phyloP scores from a whole-genome alignment of 2,329 filamentous ascomycete genomes.

The Allantophomopsis cytisporea region DNA sequence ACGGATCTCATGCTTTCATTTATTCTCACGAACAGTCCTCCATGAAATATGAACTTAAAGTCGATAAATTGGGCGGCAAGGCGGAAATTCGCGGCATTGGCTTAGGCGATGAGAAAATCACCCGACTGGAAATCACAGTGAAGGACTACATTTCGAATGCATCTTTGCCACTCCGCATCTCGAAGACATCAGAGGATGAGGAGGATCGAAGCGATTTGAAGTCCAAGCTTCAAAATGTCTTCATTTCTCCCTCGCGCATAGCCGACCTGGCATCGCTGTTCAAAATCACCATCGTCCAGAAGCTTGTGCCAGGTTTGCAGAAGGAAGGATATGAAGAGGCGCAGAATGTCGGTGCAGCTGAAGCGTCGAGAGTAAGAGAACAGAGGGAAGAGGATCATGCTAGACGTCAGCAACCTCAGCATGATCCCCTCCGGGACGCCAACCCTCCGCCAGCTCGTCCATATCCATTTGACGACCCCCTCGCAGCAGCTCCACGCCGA shows the following conservation, averaged over 20 bases:
- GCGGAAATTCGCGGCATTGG: slow-evolving; percentile 73
- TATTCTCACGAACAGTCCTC: slow-evolving; percentile 80
- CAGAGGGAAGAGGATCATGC: slow-evolving; percentile 26
- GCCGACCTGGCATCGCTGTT: slow-evolving; percentile 55
- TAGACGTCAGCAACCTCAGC: slow-evolving; percentile 23
- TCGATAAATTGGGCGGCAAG: slow-evolving; percentile 71
- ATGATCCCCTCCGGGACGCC: slow-evolving; percentile 28
- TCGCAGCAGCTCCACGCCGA: slow-evolving; percentile 43
- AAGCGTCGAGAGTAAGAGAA: slow-evolving; percentile 24
- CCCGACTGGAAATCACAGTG: slow-evolving; percentile 59
- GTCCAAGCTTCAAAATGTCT: slow-evolving; percentile 42
- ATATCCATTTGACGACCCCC: slow-evolving; percentile 54
- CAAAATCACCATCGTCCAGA: slow-evolving; percentile 72
- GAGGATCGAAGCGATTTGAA: slow-evolving; percentile 36
- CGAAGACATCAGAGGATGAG: slow-evolving; percentile 27
- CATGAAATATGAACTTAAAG: slow-evolving; percentile 69
- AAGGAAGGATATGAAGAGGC: slow-evolving; percentile 66
- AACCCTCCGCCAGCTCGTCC: slow-evolving; percentile 50
- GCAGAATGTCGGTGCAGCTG: slow-evolving; percentile 23
- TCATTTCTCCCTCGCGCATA: slow-evolving; percentile 61
- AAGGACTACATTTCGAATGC: slow-evolving; percentile 61
- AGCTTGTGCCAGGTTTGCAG: slow-evolving; percentile 61
- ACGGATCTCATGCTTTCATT: slow-evolving; percentile 64
- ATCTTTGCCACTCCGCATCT: slow-evolving; percentile 41
- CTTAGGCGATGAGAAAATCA: slow-evolving; percentile 68